A percentile compares a stretch with the other conserved stretches of the same genome.
phyloP scores from a whole-genome alignment of 1,284 basidiomycete species.

The Ganoderma boninense region DNA sequence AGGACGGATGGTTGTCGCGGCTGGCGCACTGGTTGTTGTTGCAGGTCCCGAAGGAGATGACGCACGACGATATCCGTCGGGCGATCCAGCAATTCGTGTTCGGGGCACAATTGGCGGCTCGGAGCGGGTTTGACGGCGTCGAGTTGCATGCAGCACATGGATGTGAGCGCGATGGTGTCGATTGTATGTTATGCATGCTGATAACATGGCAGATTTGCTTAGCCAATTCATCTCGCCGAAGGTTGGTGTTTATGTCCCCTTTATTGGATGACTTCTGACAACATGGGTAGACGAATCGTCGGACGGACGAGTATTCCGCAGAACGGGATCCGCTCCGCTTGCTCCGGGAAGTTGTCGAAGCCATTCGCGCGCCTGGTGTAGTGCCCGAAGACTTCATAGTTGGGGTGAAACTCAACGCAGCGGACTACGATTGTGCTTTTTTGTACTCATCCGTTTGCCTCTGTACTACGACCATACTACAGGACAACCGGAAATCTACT shows the following conservation, averaged over 20 bases:
- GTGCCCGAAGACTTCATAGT: constrained; percentile 76
- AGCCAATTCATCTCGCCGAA: constrained; percentile 86
- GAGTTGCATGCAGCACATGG: constrained; percentile 93
- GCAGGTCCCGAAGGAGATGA: constrained; percentile 71
- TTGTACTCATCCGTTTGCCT: too few relatives aligned
- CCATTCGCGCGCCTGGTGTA: constrained; percentile 58
- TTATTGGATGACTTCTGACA: neutral
- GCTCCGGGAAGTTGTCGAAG: constrained; percentile 68
- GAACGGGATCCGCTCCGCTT: constrained; percentile 62
- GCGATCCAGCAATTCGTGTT: constrained; percentile 75
- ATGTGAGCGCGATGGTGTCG: constrained; percentile 65
- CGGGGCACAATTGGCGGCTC: constrained; percentile 72
- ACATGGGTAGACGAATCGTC: constrained; percentile 70
- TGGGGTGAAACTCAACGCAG: constrained; percentile 89
- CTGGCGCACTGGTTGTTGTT: constrained; percentile 65
- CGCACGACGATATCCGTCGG: constrained; percentile 63
- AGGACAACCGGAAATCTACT: too few relatives aligned
- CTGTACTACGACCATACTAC: too few relatives aligned
- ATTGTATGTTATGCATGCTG: too few relatives aligned
- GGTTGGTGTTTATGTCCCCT: constrained; percentile 49
- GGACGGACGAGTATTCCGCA: constrained; percentile 70
- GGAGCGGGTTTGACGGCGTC: constrained; percentile 89
- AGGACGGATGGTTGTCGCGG: constrained; percentile 41
- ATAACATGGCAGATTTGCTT: constrained; percentile 74
- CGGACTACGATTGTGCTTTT: too few relatives aligned